Base-by-base conservation (phyloP, 2,329 filamentous ascomycete genomes). In the Cordyceps fumosorosea region DNA sequence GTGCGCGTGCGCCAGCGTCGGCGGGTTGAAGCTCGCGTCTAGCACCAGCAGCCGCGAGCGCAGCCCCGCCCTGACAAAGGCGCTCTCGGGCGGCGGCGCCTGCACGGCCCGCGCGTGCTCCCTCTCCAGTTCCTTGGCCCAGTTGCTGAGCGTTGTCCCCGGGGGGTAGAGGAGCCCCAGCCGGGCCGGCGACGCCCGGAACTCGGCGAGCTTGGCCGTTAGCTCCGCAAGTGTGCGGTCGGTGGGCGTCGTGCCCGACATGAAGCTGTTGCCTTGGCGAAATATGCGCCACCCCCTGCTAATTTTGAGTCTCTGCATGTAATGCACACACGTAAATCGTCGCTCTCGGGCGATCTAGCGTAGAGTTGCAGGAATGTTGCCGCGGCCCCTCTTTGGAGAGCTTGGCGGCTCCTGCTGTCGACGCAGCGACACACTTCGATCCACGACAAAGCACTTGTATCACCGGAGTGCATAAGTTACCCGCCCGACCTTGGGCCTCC, bases 21-120 rank as follows among this genome's bases (percentile, higher is more conserved):
- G 86, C 29, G 86, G 86, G 69, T 89, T 89, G 76, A 88, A 89
- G 63, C 84, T 87, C 56, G 86, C 86, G 72, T 89, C 86, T 53
- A 89, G 79, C 61, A 89, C 76, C 59, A 88, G 74, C 63, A 89
- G 75, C 20, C 51, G 63, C 44, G 56, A 42, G 11, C 40, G 52
- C 18, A 44, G 53, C 16, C 18, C 57, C 51, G 57, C 72, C 20
- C 32, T 45, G 10, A 45, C 55, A 45, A 47, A 24, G 64, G 66
- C 52, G 67, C 63, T 65, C 67, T 16, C 71, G 69, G 14, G 70
- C 55, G 26, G 55, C 42, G 5, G 62, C 51, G 37, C 5, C n/a
- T 22, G 26, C 44, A 20, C n/a, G n/a, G 40, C 29, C 20, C 24
- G 54, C 42, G 26, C 14, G 54, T 56, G 42, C 22, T 58, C 45